Evolutionary conservation across 441 rosid species (phyloP), one percentile per base, ranked within the genome.

Genomic region (Iberis amara): DNA sequence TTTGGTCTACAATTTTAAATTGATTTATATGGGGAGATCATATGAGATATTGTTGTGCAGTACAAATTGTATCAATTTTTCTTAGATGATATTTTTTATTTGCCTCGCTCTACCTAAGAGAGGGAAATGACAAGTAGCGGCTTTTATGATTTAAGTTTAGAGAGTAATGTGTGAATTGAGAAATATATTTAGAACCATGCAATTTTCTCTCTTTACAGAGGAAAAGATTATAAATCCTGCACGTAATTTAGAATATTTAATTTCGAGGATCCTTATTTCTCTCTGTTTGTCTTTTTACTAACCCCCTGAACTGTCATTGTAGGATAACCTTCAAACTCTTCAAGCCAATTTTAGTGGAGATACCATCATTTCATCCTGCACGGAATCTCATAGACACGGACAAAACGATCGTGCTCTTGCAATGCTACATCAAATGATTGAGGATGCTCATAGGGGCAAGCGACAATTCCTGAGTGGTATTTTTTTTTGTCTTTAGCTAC

Each of bases 381-480:
- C 71, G 62, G 96, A 94, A 66, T 75, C 86, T 68, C 87, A 72
- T 50, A 79, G 85, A 58, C 95, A 69, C 50, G 97, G 89, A 47
- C 95, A 89, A 73, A 81, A 76, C 68, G 94, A 94, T 71, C 96
- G 96, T 55, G 82, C 96, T 61, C 92, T 94, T 76, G 90, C 78
- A 52, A 75, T 85, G 82, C 82, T 94, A 38, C 88, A 89, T 68
- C 96, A 89, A 80, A 94, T 94, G 95, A 84, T 92, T 73, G 87
- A 89, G 75, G 99, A 89, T 80, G 99, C 99, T 69, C 94, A 92
- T 62, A 81, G 33, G 85, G 91, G 97, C 77, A 92, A 89, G 79
- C 73, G 99, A 24, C 99, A 94, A 73, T 94, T 94, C 79, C 70
- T 94, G 61, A 94, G 99, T 65, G 97, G 97, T 94, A 89, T 8